Base-by-base conservation (phyloP, 2,329 filamentous ascomycete species). In the Clonostachys rhizophaga region DNA sequence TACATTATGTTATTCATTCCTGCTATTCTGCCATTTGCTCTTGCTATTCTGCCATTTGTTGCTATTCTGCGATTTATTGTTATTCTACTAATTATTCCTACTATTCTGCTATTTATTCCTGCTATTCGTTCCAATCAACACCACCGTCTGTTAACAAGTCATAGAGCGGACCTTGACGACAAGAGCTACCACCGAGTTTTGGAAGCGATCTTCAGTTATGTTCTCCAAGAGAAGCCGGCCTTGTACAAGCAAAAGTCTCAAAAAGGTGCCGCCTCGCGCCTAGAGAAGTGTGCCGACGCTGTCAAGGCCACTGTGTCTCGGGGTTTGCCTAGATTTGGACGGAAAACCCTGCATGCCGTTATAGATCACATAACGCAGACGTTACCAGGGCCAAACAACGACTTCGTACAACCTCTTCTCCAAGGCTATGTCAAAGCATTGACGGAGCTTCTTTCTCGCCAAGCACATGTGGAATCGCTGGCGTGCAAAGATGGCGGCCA, bases 361-460 rank as follows among this genome's bases (percentile, higher is more conserved):
- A 74, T 95, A 53, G 84, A 90, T 53, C 91, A 96, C 65, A 86
- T 97, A 50, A 84, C 82, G 4, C 84, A 96, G 53, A 82, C 83
- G 16, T 72, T 95, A 5, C 79, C 83, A 3, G 77, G 72, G 0
- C 66, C 68, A 5, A 78, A 83, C 46, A 82, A 82, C 13, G 76
- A 72, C 3, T 79, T 86, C 46, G 83, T 89, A 52, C 75, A 83
- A 48, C 84, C 87, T 12, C 73, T 99, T 6, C 69, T 84, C 20
- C 76, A 83, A 43, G 83, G 94, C 58, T 95, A 96, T 61, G 76
- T 89, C 54, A 95, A 89, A 68, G 79, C 84, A 17, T 69, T 99
- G 54, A 72, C 79, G 5, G 74, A 79, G 30, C 67, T 96, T 4
- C 75, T 97, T 16, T 80, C 83, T 40, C 81, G 87, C 56, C 81